These are phyloP conservation scores for Phytophthora kernoviae DNA, from an alignment of 352 stramenopile species.

Conservation along the genomic window DNA sequence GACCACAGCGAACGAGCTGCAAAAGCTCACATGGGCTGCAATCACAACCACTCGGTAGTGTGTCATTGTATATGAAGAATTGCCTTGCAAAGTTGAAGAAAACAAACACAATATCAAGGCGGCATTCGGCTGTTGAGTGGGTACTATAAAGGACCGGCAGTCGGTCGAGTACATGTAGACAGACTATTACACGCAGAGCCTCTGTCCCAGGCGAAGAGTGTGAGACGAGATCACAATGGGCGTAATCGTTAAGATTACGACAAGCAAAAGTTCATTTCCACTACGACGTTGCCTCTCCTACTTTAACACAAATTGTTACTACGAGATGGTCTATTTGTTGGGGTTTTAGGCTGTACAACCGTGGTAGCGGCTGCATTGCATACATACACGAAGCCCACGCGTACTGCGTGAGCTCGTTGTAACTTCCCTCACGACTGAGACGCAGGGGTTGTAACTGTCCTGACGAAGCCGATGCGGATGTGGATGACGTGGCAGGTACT, in stretches of 20 bases:
- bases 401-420: background rate
- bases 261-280: too few species aligned
- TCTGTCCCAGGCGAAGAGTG: too few species aligned
- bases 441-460: conserved; percentile 29
- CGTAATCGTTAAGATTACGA: too few species aligned
- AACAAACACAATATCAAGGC: too few species aligned
- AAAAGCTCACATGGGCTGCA: conserved; percentile 61
- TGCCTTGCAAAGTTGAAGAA: too few species aligned
- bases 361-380: conserved; percentile 12
- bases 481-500: conserved; percentile 28
- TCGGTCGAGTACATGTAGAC: too few species aligned
- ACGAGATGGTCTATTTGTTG: conserved; percentile 37
- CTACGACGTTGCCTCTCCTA: too few species aligned
- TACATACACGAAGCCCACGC: conserved; percentile 31
- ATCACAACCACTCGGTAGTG: conserved; percentile 83
- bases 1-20: conserved; percentile 62
- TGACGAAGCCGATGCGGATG: conserved; percentile 20
- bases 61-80: conserved; percentile 7
- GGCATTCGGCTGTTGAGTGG: too few species aligned
- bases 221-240: too few species aligned
- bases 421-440: conserved; percentile 22
- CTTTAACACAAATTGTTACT: conserved; percentile 18
- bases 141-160: too few species aligned
- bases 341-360: conserved; percentile 13
- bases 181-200: too few species aligned